Evolutionary conservation across 345 rosid genomes (phyloP).

Genomic region (Odontarrhena argentea): DNA sequence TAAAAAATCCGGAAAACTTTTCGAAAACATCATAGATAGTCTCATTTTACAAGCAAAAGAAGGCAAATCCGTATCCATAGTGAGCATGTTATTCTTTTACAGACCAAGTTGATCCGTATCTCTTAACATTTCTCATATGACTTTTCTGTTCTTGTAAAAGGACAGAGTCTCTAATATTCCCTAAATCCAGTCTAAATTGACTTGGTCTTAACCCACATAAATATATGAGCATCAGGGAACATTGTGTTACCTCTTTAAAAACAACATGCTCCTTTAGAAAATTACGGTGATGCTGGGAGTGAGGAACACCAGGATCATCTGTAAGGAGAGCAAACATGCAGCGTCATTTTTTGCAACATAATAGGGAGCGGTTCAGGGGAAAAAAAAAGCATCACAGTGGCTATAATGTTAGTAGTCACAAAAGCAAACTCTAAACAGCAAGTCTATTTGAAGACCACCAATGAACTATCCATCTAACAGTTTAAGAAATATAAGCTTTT

Average conservation of each 20-base stretch:
- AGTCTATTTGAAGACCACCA: conserved; percentile 6
- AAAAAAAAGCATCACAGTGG: conserved; percentile 18
- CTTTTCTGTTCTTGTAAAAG: conserved; percentile 3
- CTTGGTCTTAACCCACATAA: conserved; percentile 21
- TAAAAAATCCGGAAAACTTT: not conserved
- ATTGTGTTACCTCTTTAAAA: conserved; percentile 80
- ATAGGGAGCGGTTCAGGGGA: conserved; percentile 21
- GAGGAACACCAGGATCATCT: conserved; percentile 91
- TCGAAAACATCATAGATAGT: conserved; percentile 9
- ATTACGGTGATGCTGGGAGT: conserved; percentile 77
- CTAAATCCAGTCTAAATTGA: conserved; percentile 5
- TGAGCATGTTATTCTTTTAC: conserved; percentile 1
- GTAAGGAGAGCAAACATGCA: conserved; percentile 33
- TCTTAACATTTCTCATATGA: conserved; percentile 6
- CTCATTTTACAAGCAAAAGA: conserved; percentile 16
- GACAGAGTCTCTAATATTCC: conserved; percentile 2
- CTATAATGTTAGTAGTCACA: not conserved
- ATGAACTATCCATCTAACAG: conserved; percentile 20
- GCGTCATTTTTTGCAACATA: conserved; percentile 22
- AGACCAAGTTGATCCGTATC: not conserved
- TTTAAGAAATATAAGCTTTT: conserved; percentile 10
- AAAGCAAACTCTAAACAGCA: conserved; percentile 17
- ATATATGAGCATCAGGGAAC: conserved; percentile 9
- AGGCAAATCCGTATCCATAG: conserved; percentile 1
- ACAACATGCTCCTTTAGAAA: conserved; percentile 91